Evolutionary conservation across 257 asterid genomes (phyloP).

Genomic region (Solanum okadae): DNA sequence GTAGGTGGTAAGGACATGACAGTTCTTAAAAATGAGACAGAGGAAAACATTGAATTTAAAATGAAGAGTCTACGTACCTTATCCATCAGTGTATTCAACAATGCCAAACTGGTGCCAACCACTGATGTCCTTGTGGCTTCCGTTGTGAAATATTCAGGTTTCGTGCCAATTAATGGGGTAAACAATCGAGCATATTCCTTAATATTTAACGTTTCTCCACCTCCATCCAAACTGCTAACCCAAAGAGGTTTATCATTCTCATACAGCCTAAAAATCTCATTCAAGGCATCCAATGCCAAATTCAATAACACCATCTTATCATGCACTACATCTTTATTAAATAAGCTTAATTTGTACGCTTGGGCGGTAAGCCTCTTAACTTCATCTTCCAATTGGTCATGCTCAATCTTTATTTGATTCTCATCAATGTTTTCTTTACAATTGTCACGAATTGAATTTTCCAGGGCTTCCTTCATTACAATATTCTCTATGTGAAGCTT

Average conservation of each 20-base stretch:
- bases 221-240: background rate
- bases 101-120: constrained; percentile 21
- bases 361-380: constrained; percentile 31
- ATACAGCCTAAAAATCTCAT: background rate
- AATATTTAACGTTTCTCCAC: constrained; percentile 32
- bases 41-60: too few species aligned
- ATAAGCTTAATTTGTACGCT: constrained; percentile 14
- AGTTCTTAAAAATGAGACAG: too few species aligned
- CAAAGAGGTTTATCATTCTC: background rate
- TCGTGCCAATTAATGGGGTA: constrained; percentile 42
- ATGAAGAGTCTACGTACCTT: constrained; percentile 15
- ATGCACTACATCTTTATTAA: background rate
- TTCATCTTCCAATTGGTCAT: constrained; percentile 57
- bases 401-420: constrained; percentile 52
- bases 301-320: background rate
- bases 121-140: background rate
- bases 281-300: background rate
- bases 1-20: background rate
- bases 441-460: constrained; percentile 43
- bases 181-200: constrained; percentile 54
- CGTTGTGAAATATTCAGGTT: constrained; percentile 24
- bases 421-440: constrained; percentile 56
- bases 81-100: constrained; percentile 64
- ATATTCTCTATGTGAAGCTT: constrained; percentile 60
- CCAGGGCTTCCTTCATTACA: constrained; percentile 47